These are phyloP conservation scores for Leccinum solheimii DNA, from an alignment of 1,284 basidiomycete species.

Conservation along the genomic window DNA sequence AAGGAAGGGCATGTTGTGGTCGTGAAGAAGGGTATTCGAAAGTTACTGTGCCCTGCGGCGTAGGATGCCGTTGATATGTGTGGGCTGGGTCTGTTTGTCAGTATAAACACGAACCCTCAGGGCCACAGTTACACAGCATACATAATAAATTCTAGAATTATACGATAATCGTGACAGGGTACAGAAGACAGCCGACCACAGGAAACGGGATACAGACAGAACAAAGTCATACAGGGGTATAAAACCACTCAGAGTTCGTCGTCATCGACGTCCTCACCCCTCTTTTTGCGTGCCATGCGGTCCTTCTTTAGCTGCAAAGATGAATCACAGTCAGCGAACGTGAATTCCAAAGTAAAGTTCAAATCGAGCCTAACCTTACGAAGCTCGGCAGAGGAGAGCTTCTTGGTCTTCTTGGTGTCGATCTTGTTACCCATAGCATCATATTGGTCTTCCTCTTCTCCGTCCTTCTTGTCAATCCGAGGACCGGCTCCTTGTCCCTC, in stretches of 20 bases:
- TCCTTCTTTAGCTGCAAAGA: constrained; percentile 80
- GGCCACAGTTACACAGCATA: background rate
- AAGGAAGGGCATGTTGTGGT: constrained; percentile 34
- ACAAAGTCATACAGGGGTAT: constrained; percentile 4
- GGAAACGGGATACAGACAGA: constrained; percentile 13
- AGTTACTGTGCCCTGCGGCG: constrained; percentile 6
- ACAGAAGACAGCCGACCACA: constrained; percentile 27
- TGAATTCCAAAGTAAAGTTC: constrained; percentile 17
- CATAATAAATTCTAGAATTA: constrained; percentile 16
- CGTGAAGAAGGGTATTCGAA: constrained; percentile 10
- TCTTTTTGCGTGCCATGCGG: constrained; percentile 86
- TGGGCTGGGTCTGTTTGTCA: background rate
- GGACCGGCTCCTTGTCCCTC: constrained; percentile 93
- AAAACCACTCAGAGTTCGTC: constrained; percentile 55
- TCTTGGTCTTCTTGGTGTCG: constrained; percentile 81
- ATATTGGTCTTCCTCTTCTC: constrained; percentile 84
- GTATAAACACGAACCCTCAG: background rate
- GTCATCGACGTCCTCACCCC: constrained; percentile 74
- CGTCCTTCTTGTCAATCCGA: constrained; percentile 87
- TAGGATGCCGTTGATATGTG: background rate
- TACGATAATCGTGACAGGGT: constrained; percentile 18
- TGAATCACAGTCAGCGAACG: constrained; percentile 13
- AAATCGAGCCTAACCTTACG: constrained; percentile 55
- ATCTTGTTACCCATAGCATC: constrained; percentile 98
- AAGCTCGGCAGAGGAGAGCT: constrained; percentile 76